Conservation (phyloP, 2,329 filamentous ascomycete genomes). For the Sporothrix pallida region DNA sequence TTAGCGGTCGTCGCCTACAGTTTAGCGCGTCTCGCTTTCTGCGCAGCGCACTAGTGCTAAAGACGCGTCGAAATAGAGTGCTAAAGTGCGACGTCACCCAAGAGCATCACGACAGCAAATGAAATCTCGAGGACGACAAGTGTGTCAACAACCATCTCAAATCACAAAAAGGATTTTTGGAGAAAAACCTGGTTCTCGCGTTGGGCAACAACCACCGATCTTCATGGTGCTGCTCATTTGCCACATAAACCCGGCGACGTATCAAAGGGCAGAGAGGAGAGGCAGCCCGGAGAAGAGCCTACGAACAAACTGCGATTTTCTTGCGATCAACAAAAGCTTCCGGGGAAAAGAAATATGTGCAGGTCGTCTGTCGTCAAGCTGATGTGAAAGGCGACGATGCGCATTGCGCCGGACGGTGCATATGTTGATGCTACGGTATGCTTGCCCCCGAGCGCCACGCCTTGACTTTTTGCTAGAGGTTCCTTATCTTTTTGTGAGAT, state of each 20-base stretch:
- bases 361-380: background rate
- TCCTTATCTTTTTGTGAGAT: background rate
- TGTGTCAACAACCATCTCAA: constrained; percentile 6
- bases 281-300: background rate
- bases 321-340: background rate
- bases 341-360: background rate
- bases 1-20: background rate
- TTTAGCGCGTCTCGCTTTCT: background rate
- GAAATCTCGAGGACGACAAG: background rate
- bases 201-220: background rate
- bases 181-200: constrained; percentile 29
- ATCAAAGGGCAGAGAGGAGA: background rate
- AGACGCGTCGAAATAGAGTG: constrained; percentile 10
- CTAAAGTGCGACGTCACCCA: background rate
- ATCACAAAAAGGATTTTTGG: background rate
- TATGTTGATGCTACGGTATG: background rate
- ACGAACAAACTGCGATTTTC: constrained; percentile 1
- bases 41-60: background rate
- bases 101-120: background rate
- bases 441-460: background rate
- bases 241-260: constrained; percentile 20
- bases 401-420: constrained; percentile 21
- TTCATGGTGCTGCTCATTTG: constrained; percentile 3
- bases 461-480: background rate
- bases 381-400: background rate